Evolutionary conservation across 2,329 filamentous ascomycete species (phyloP), one percentile per base, ranked within the genome.

Genomic region (Fusarium cyanostomum): DNA sequence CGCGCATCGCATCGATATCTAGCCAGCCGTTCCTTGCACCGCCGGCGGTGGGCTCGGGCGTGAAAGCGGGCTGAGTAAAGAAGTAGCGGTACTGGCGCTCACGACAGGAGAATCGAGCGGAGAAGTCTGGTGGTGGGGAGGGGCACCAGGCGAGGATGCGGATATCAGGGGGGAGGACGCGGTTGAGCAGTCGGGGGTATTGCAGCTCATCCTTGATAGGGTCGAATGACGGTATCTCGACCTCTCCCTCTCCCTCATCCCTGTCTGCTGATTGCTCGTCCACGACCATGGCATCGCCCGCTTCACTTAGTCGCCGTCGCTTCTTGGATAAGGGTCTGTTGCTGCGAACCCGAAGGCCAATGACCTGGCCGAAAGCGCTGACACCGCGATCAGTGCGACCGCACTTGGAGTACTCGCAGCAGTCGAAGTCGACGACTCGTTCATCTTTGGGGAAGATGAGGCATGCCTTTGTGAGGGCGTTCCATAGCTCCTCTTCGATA

Each of bases 21-120:
- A 99, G 85, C 87, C 90, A 95, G 30, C 93, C 94, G 64, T 89
- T 84, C 72, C 84, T 85, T 50, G 67, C 66, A 71, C 68, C 64
- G 68, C 51, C 35, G 21, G 71, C 61, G 7, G 72, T 59, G 2
- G 75, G 76, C 5, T 86, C 81, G 0, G 92, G 92, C 3, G 87
- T 80, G 72, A 92, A 97, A 2, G 91, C 92, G 0, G 95, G 95
- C 74, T 97, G 92, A 0, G 95, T 98, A 80, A 99, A 99, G 81
- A 97, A 98, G 78, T 99, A 99, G 56, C 92, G 89, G 80, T 99
- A 99, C 66, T 91, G 89, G 18, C 95, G 86, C 78, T 97, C 93
- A 61, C 90, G 87, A 78, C 95, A 99, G 51, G 91, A 93, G 82
- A 97, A 97, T 35, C 95, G 89, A 5, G 95, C 95, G 30, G 92